Conservation (phyloP, 129 eudicot species). For the Lactuca sativa region DNA sequence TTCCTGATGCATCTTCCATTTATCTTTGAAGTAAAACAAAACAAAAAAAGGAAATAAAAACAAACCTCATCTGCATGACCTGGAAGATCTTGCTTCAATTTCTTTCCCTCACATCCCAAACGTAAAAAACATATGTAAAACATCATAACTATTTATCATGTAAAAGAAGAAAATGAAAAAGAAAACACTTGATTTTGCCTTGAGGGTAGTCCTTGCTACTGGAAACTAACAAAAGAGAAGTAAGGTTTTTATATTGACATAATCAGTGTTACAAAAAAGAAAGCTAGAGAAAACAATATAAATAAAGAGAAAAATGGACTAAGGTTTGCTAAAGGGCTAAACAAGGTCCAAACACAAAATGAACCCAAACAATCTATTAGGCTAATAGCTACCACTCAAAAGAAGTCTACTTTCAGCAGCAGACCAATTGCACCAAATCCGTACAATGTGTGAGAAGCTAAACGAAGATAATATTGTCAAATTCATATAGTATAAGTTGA, state of each 20-base stretch:
- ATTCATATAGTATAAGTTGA: too few relatives aligned
- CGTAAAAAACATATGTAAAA: constrained; percentile 39
- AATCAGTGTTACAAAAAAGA: too few relatives aligned
- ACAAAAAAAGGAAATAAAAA: background rate
- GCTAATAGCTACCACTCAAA: constrained; percentile 49
- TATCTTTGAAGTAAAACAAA: too few relatives aligned
- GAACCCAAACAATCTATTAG: too few relatives aligned
- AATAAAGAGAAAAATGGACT: too few relatives aligned
- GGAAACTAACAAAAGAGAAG: too few relatives aligned
- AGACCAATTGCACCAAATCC: constrained; percentile 79
- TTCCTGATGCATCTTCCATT: too few relatives aligned
- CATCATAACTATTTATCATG: background rate
- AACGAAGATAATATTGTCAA: background rate
- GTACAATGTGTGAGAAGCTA: constrained; percentile 8
- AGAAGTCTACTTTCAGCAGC: constrained; percentile 93
- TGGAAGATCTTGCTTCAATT: constrained; percentile 92
- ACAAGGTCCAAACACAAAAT: too few relatives aligned
- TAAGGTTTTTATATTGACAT: too few relatives aligned
- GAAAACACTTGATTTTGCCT: constrained; percentile 41
- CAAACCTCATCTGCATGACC: constrained; percentile 96
- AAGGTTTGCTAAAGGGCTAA: too few relatives aligned
- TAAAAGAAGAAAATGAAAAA: background rate
- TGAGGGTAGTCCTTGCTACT: constrained; percentile 84
- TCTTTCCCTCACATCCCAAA: constrained; percentile 91
- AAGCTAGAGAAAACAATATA: too few relatives aligned